Evolutionary conservation across 2,329 filamentous ascomycete genomes (phyloP).

Genomic region (Hypoxylon sp.): DNA sequence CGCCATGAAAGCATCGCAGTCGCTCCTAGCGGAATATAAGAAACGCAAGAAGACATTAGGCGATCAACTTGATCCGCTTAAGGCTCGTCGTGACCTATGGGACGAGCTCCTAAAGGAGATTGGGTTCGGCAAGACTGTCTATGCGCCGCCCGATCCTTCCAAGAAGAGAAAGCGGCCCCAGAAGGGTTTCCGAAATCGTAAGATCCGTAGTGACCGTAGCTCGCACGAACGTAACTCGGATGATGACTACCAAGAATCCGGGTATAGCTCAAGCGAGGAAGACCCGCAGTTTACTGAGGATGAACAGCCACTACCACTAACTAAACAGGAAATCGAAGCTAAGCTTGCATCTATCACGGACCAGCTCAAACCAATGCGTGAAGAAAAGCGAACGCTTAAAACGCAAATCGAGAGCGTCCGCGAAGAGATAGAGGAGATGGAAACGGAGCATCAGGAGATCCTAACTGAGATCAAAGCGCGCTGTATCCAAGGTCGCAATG

Average conservation of each 20-base stretch:
- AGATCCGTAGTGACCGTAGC: slow-evolving; percentile 10
- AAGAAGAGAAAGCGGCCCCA: slow-evolving; percentile 58
- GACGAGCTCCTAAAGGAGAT: slow-evolving; percentile 49
- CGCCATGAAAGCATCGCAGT: slow-evolving; percentile 6
- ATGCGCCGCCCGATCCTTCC: slow-evolving; percentile 45
- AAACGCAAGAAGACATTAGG: slow-evolving; percentile 49
- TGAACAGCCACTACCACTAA: slow-evolving; percentile 56
- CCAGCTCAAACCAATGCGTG: slow-evolving; percentile 48
- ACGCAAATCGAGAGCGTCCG: slow-evolving; percentile 52
- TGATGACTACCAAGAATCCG: slow-evolving; percentile 48
- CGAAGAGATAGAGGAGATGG: slow-evolving; percentile 53
- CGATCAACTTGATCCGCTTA: slow-evolving; percentile 58
- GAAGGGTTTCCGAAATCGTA: slow-evolving; percentile 33
- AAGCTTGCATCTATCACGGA: slow-evolving; percentile 51
- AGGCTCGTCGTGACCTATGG: slow-evolving; percentile 52
- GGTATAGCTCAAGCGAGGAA: slow-evolving; percentile 47
- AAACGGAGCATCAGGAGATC: slow-evolving; percentile 44
- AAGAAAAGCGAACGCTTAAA: slow-evolving; percentile 48
- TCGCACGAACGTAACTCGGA: slow-evolving; percentile 26
- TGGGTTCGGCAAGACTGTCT: slow-evolving; percentile 56
- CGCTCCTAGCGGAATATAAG: slow-evolving; percentile 45
- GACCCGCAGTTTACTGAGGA: slow-evolving; percentile 42
- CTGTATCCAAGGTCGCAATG: slow-evolving; percentile 68
- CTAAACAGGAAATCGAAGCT: slow-evolving; percentile 58
- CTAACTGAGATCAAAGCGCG: slow-evolving; percentile 52